These are phyloP conservation scores for Talaromyces trachyspermus DNA, from an alignment of 495 filamentous ascomycete genomes.

Conservation along the genomic window DNA sequence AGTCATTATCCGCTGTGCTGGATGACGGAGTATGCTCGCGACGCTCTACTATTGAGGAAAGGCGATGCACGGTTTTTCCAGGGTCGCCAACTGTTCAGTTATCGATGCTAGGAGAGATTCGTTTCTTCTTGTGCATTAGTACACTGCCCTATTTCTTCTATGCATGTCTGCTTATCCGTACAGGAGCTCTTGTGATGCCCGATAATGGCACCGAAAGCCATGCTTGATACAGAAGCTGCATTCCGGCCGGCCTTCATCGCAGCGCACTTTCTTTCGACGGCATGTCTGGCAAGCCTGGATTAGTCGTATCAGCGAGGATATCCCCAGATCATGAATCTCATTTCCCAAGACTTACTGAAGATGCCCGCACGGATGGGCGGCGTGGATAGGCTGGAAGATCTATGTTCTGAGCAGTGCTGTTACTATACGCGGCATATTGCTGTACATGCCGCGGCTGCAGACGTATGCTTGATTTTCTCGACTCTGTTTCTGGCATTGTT, in stretches of 20 bases:
- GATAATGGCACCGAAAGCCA: conserved; percentile 1
- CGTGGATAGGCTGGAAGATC: background rate
- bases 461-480: background rate
- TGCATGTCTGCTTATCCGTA: background rate
- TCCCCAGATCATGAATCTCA: background rate
- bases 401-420: background rate
- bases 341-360: background rate
- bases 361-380: background rate
- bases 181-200: background rate
- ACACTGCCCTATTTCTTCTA: background rate
- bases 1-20: background rate
- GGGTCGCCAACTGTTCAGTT: background rate
- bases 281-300: conserved; percentile 1
- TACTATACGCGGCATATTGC: background rate
- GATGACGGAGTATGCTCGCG: background rate
- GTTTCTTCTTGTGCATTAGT: background rate
- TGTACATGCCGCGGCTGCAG: background rate
- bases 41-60: background rate
- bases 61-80: background rate
- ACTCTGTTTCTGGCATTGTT: background rate
- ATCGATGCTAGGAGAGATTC: background rate
- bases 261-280: background rate
- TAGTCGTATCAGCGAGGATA: background rate
- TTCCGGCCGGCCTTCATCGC: background rate
- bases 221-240: conserved; percentile 1